Base-by-base conservation (phyloP, 371 early-diverging fungal species). In the Parasitella parasitica region DNA sequence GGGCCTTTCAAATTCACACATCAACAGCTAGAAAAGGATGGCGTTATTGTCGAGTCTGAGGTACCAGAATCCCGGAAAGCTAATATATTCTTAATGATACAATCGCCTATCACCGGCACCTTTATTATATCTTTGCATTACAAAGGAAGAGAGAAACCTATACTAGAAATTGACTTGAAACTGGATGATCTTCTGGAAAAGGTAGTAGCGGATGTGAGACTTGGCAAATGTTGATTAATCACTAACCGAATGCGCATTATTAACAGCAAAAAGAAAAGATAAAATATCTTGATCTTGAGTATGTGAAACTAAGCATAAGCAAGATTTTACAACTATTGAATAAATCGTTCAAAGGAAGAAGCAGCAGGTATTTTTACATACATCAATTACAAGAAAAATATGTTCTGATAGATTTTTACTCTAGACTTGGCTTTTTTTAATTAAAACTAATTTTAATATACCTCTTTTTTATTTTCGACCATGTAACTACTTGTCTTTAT, bases 111-210 rank as follows among this genome's bases (percentile, higher is more conserved):
- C 32, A 86, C 92, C 1, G 95, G 95, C 9, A 90, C 93, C 3
- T 97, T 92, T 67, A 83, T 94, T 24, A 92, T 96, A 53, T 86
- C 89, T 5, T 71, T 97, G 36, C 86, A 92, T 63, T 95, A 91
- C 69, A 75, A 91, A 77, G 82, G 94, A 26, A 86, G 97, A 18
- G 96, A 96, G 46, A 93, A 93, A 63, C 91, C 97, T 0, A 93
- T 97, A 30, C 71, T 97, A 59, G 95, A 95, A 73, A 94, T 97
- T 88, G 95, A 95, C 73, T 81, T 97, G 57, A 93, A 94, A 60
- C 73, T 97, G 50, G 97, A 97, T 68, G 97, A 97, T 73, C 71
- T 97, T 60, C 78, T 97, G 51, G 96, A 95, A 73, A 94, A 94
- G 48, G 60, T 58, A 60, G 5, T 6, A n/a, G n/a, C n/a, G 11